Evolutionary conservation across 176 grass and related monocot genomes (phyloP).

Genomic region (Aegilops sharonensis): DNA sequence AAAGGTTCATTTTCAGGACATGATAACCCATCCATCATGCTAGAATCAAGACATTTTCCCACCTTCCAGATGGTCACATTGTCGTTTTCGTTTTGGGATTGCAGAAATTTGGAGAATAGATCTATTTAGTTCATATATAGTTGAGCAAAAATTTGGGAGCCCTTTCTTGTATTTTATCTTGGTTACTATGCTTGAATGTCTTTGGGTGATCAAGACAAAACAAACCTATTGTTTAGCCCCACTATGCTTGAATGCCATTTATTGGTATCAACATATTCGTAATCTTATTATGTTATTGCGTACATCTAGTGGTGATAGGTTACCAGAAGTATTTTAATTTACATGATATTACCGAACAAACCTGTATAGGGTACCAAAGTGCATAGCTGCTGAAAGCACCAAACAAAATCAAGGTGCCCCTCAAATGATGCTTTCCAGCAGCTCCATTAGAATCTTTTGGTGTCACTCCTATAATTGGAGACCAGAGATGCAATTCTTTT

Average conservation of each 20-base stretch:
- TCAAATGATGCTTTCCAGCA: conserved; percentile 12
- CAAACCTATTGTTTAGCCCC: neutral
- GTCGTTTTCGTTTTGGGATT: too few relatives aligned
- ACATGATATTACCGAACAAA: conserved; percentile 35
- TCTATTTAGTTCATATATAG: too few relatives aligned
- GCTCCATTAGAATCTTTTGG: conserved; percentile 5
- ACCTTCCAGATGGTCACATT: too few relatives aligned
- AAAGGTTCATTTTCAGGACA: neutral
- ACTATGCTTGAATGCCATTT: neutral
- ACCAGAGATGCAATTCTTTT: neutral
- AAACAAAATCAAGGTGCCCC: conserved; percentile 21
- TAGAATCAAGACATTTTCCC: neutral
- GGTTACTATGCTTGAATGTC: too few relatives aligned
- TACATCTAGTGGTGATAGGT: conserved; percentile 31
- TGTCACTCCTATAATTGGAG: neutral
- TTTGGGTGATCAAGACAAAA: neutral
- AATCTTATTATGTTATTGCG: conserved; percentile 21
- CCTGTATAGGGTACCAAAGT: conserved; percentile 20
- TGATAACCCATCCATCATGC: neutral
- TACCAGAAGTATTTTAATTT: conserved; percentile 66
- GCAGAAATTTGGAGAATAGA: too few relatives aligned
- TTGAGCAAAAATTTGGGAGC: too few relatives aligned
- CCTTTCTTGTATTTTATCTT: too few relatives aligned
- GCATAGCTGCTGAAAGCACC: neutral
- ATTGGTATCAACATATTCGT: neutral